phyloP scores from a whole-genome alignment of 108 stramenopile species.

The Conticribra guillardii region DNA sequence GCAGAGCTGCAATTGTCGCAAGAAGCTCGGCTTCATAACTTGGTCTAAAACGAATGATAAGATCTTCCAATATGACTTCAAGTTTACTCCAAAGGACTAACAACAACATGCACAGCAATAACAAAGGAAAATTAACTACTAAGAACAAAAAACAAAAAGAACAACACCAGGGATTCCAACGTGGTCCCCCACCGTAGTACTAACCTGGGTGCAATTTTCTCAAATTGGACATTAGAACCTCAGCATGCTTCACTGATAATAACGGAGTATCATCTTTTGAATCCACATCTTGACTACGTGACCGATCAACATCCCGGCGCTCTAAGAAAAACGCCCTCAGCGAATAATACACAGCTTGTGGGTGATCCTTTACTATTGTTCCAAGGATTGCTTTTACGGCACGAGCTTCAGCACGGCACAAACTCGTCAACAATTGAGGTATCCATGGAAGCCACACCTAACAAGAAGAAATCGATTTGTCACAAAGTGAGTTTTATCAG shows the following conservation, averaged over 20 bases:
- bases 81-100: constrained; percentile 87
- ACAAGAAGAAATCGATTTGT: neutral
- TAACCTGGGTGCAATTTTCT: constrained; percentile 85
- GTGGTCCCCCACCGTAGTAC: too few species aligned
- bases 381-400: constrained; percentile 69
- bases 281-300: constrained; percentile 56
- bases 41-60: constrained; percentile 90
- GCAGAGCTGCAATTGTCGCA: constrained; percentile 78
- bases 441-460: constrained; percentile 92
- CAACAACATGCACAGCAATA: too few species aligned
- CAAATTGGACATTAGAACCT: constrained; percentile 87
- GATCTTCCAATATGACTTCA: constrained; percentile 91
- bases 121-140: too few species aligned
- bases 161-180: too few species aligned
- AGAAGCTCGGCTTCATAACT: constrained; percentile 93
- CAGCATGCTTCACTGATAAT: constrained; percentile 57
- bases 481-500: neutral
- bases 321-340: constrained; percentile 87
- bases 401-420: constrained; percentile 75
- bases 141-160: too few species aligned
- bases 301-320: constrained; percentile 81
- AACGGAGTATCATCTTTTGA: constrained; percentile 45
- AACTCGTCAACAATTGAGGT: constrained; percentile 84
- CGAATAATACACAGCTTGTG: constrained; percentile 86
- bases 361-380: constrained; percentile 70